Evolutionary conservation across 2,329 filamentous ascomycete genomes (phyloP).

Genomic region (Aspergillus tamarii): DNA sequence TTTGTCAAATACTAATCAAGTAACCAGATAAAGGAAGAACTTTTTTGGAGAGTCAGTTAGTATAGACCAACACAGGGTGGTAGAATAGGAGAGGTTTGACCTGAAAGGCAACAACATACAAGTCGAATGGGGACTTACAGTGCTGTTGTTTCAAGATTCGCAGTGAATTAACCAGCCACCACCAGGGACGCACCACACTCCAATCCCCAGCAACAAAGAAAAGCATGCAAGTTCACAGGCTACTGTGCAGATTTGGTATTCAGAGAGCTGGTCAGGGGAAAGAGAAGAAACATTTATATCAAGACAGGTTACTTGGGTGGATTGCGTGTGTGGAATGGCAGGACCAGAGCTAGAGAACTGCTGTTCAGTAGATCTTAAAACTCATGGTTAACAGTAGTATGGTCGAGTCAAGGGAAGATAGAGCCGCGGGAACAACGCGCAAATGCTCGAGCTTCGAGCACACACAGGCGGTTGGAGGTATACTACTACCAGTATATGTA

Average conservation of each 20-base stretch:
- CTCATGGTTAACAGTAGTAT: slow-evolving; percentile 9
- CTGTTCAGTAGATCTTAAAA: slow-evolving; percentile 9
- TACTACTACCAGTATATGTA: slow-evolving; percentile 5
- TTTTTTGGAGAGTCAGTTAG: not conserved
- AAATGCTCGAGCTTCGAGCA: slow-evolving; percentile 7
- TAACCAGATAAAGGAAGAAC: not conserved
- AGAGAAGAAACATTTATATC: slow-evolving; percentile 12
- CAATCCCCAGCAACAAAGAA: not conserved
- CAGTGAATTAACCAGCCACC: not conserved
- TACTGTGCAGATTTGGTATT: not conserved
- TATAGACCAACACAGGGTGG: not conserved
- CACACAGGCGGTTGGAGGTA: slow-evolving; percentile 9
- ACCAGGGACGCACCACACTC: not conserved
- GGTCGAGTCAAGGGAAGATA: not conserved
- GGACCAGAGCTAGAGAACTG: slow-evolving; percentile 9
- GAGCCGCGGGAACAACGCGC: not conserved
- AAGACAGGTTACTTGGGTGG: not conserved
- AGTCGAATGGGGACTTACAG: not conserved
- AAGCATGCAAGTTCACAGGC: not conserved
- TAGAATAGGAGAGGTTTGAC: too few relatives aligned
- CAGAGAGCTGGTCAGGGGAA: not conserved
- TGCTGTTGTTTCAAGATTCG: not conserved
- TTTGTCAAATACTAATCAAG: not conserved
- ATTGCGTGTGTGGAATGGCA: slow-evolving; percentile 4
- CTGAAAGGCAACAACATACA: not conserved